Evolutionary conservation across 345 rosid genomes (phyloP).

Genomic region (Arabidopsis suecica): DNA sequence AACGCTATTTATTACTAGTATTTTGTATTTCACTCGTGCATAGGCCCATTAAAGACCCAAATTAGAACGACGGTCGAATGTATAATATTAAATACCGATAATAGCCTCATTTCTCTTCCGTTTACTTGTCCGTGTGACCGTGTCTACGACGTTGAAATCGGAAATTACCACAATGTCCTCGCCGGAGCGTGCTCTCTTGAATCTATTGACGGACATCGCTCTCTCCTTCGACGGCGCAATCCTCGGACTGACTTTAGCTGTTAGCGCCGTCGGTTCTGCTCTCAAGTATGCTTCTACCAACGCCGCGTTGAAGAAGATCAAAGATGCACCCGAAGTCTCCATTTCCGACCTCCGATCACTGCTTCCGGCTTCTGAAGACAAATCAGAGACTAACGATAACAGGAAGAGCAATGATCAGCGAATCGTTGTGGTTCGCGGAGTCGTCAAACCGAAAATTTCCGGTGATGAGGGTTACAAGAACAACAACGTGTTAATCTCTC

Average conservation of each 20-base stretch:
- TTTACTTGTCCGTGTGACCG: neutral
- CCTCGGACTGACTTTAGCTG: constrained; percentile 74
- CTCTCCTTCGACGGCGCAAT: constrained; percentile 91
- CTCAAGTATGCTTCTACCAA: constrained; percentile 52
- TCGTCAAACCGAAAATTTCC: constrained; percentile 58
- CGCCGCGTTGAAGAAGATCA: constrained; percentile 63
- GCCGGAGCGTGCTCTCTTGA: constrained; percentile 65
- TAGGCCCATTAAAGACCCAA: constrained; percentile 32
- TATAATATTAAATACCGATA: constrained; percentile 5
- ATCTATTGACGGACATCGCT: constrained; percentile 63
- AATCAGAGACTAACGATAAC: constrained; percentile 20
- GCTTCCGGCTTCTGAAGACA: constrained; percentile 38
- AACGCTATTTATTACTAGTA: neutral
- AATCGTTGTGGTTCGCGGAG: constrained; percentile 70
- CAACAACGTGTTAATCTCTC: constrained; percentile 57
- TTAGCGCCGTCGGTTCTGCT: constrained; percentile 65
- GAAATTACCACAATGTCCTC: constrained; percentile 63
- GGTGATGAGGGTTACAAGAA: constrained; percentile 51
- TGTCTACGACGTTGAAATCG: too few relatives aligned
- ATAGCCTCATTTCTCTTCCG: constrained; percentile 7
- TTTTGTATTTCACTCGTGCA: neutral
- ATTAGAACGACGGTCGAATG: neutral
- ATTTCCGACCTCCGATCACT: constrained; percentile 77
- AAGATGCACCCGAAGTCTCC: constrained; percentile 54
- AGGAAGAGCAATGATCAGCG: constrained; percentile 40